Base-by-base conservation (phyloP, 1,284 basidiomycete genomes). In the Puccinia coronata region DNA sequence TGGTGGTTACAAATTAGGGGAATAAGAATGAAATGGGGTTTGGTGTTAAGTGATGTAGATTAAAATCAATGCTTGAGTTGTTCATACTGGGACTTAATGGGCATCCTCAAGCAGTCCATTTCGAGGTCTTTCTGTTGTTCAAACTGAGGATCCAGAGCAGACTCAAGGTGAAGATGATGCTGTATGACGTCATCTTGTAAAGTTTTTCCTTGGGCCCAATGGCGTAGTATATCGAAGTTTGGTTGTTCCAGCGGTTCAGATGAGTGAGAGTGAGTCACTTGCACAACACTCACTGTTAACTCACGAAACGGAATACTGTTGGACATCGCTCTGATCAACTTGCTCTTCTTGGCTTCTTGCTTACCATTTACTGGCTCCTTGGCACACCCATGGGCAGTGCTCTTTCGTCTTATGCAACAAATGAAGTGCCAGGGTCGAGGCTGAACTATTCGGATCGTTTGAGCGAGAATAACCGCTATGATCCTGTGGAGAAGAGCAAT, bases 381-480 rank as follows among this genome's bases (percentile, higher is more conserved):
- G 51, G n/a, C 43, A 41, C 34, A 14, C n/a, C 4, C 18, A n/a
- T 5, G 6, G 11, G 34, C 67, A n/a, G 4, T 23, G 14, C 23
- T 69, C 23, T 36, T 57, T 8, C 51, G 53, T 59, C 67, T 41
- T 8, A 79, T 25, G 34, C 63, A 79, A 23, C 77, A 69, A 16
- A 59, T 1, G 18, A 79, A 57, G 14, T 67, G 41, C 51, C 65
- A 71, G 28, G 67, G 77, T 59, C 53, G 16, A 12, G 77, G 77
- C 31, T 79, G 77, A 49, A 79, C 53, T n/a, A 79, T 69, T 41
- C 77, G 28, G 31, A 79, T 79, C 14, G 77, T 79, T 57, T 79
- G 77, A 11, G 77, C 77, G 25, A 79, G 67, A 39, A 69, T 71
- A 23, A 55, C 43, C 2, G 63, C 77, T 31, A 79, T 79, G 34